These are phyloP conservation scores for Fusarium verticillioides DNA, from an alignment of 2,329 filamentous ascomycete genomes.

Conservation along the genomic window DNA sequence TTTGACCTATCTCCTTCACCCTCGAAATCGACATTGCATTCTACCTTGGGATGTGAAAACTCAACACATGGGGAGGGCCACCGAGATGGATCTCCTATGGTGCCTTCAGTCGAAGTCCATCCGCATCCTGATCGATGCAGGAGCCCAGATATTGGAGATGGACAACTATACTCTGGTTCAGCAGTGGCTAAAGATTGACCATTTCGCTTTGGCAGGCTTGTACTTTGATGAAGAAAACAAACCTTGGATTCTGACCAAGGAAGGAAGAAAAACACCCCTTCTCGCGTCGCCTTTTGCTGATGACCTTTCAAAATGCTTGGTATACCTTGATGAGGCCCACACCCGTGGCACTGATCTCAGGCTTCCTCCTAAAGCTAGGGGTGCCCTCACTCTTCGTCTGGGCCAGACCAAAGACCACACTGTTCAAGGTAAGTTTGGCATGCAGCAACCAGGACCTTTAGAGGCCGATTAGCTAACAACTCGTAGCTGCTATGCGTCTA, in stretches of 20 bases:
- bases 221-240: slow-evolving; percentile 57
- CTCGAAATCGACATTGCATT: slow-evolving; percentile 61
- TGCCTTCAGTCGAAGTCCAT: slow-evolving; percentile 48
- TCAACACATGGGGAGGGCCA: slow-evolving; percentile 55
- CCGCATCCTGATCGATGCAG: slow-evolving; percentile 70
- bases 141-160: slow-evolving; percentile 72
- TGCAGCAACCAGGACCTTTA: no score
- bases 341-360: slow-evolving; percentile 65
- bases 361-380: slow-evolving; percentile 58
- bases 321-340: slow-evolving; percentile 66
- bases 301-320: slow-evolving; percentile 48
- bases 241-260: slow-evolving; percentile 33
- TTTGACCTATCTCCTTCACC: slow-evolving; percentile 66
- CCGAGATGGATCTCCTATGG: slow-evolving; percentile 48
- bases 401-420: slow-evolving; percentile 70
- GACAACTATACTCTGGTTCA: slow-evolving; percentile 61
- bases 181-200: slow-evolving; percentile 62
- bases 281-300: slow-evolving; percentile 37
- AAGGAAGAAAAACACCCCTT: slow-evolving; percentile 29
- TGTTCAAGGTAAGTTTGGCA: slow-evolving; percentile 54
- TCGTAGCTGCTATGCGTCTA: slow-evolving; percentile 69
- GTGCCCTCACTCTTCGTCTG: slow-evolving; percentile 66
- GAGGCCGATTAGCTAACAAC: neutral
- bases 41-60: slow-evolving; percentile 46
- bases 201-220: slow-evolving; percentile 59